A percentile compares a stretch with the other conserved stretches of the same genome.
Evolutionary conservation across 1,139 yeast species (phyloP).

Genomic region (Geotrichum candidum): DNA sequence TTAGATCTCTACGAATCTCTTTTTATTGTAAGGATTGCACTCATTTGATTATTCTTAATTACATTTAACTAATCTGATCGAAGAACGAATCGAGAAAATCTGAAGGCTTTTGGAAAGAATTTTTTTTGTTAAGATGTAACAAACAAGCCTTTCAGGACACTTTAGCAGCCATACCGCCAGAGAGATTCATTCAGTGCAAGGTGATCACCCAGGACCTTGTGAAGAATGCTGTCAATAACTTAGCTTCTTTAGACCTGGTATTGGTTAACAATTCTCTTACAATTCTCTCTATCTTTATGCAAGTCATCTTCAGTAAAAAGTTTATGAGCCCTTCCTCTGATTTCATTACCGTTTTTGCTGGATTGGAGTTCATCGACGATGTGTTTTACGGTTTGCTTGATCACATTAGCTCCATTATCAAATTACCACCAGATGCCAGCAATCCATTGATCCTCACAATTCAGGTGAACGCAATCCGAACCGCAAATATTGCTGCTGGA

Average conservation of each 20-base stretch:
- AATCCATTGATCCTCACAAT: conserved; percentile 18
- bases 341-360: conserved; percentile 33
- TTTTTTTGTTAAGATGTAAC: conserved; percentile 35
- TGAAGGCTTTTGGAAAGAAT: conserved; percentile 38
- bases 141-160: conserved; percentile 25
- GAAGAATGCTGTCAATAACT: conserved; percentile 26
- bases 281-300: conserved; percentile 30
- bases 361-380: conserved; percentile 33
- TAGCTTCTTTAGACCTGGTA: conserved; percentile 21
- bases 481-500: conserved; percentile 33
- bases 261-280: conserved; percentile 26
- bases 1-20: conserved; percentile 34
- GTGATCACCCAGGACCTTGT: conserved; percentile 28
- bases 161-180: conserved; percentile 26
- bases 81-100: conserved; percentile 13
- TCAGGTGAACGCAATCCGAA: conserved; percentile 32
- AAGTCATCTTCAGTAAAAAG: conserved; percentile 29
- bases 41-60: too few relatives aligned
- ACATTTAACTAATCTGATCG: not conserved
- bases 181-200: conserved; percentile 25
- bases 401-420: conserved; percentile 25
- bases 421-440: not conserved
- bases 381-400: conserved; percentile 31
- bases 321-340: conserved; percentile 33
- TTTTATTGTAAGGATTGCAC: conserved; percentile 26